phyloP scores from a whole-genome alignment of 1,139 yeast genomes.

The Kurtzmaniella quercitrusa region DNA sequence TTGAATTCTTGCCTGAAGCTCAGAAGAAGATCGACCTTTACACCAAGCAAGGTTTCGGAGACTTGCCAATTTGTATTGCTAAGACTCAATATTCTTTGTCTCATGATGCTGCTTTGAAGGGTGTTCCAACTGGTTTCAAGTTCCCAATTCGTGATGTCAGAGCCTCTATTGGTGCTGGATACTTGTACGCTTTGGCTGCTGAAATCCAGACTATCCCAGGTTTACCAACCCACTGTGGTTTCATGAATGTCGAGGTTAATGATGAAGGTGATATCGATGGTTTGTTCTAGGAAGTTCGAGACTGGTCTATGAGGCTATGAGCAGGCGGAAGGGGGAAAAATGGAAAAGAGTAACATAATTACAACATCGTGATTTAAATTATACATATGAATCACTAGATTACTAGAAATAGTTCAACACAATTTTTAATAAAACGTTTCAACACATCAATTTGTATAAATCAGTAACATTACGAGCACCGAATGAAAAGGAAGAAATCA shows the following conservation, averaged over 20 bases:
- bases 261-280: constrained; percentile 95
- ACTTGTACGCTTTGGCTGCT: constrained; percentile 93
- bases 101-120: constrained; percentile 89
- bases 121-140: constrained; percentile 91
- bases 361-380: neutral
- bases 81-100: constrained; percentile 96
- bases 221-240: constrained; percentile 93
- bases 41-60: constrained; percentile 85
- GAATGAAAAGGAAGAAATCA: neutral
- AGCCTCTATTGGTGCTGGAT: constrained; percentile 95
- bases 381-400: constrained; percentile 6
- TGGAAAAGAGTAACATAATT: neutral
- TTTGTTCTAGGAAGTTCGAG: constrained; percentile 55
- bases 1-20: constrained; percentile 84
- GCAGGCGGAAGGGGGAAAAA: neutral
- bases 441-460: constrained; percentile 5
- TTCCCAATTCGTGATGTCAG: constrained; percentile 94
- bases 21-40: constrained; percentile 77
- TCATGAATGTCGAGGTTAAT: constrained; percentile 93
- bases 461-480: neutral
- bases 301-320: neutral
- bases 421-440: constrained; percentile 4
- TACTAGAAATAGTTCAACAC: constrained; percentile 10
- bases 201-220: constrained; percentile 98
- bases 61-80: constrained; percentile 94